phyloP scores from a whole-genome alignment of 2,329 filamentous ascomycete genomes.

The Didymella lethalis region DNA sequence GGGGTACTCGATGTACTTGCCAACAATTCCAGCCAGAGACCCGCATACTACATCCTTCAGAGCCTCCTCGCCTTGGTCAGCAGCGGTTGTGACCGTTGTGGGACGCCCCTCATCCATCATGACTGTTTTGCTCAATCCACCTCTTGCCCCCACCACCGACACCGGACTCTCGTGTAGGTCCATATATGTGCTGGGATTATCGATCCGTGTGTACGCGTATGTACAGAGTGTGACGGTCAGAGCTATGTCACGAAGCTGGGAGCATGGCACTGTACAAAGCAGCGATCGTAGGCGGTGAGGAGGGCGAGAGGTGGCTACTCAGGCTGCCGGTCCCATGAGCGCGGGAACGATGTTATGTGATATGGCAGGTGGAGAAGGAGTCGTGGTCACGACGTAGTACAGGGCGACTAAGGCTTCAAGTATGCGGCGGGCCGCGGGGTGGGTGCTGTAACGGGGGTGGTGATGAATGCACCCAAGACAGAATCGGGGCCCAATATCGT shows the following conservation, averaged over 20 bases:
- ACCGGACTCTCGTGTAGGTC: constrained; percentile 43
- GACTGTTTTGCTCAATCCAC: constrained; percentile 30
- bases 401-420: constrained; percentile 26
- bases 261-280: constrained; percentile 35
- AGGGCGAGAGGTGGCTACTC: constrained; percentile 38
- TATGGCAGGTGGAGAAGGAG: constrained; percentile 24
- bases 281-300: constrained; percentile 41
- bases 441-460: constrained; percentile 28
- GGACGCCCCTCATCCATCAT: constrained; percentile 31
- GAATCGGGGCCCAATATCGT: constrained; percentile 38
- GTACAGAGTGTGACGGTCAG: constrained; percentile 10
- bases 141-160: constrained; percentile 44
- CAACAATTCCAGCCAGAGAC: constrained; percentile 87
- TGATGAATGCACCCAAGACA: constrained; percentile 34
- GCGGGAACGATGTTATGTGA: constrained; percentile 16
- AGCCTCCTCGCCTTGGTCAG: constrained; percentile 67
- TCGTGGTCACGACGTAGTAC: constrained; percentile 31
- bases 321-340: constrained; percentile 29
- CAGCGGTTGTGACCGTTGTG: constrained; percentile 22
- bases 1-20: constrained; percentile 97
- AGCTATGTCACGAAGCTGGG: constrained; percentile 27
- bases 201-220: constrained; percentile 14
- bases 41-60: constrained; percentile 89
- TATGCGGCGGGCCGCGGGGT: constrained; percentile 31
- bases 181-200: constrained; percentile 31